These are phyloP conservation scores for Scheffersomyces insectosa DNA, from an alignment of 1,139 yeast species.

Conservation along the genomic window DNA sequence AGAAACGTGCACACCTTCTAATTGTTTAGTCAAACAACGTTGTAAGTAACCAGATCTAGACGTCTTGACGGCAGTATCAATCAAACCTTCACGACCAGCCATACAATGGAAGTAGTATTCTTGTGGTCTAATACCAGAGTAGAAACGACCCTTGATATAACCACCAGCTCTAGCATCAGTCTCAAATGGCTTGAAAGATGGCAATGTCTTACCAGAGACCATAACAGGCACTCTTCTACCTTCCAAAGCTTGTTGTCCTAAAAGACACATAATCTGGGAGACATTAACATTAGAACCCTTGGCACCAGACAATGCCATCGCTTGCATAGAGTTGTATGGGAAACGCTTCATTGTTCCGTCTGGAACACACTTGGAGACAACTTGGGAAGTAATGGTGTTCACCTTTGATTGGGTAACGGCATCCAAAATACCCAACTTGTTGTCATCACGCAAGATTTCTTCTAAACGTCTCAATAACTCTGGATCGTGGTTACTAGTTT, in stretches of 20 bases:
- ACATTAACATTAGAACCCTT: constrained; percentile 98
- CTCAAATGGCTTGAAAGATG: constrained; percentile 94
- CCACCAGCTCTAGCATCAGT: constrained; percentile 99
- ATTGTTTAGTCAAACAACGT: constrained; percentile 96
- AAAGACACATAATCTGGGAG: constrained; percentile 97
- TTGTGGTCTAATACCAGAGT: constrained; percentile 98
- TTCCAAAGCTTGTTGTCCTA: constrained; percentile 98
- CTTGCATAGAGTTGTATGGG: constrained; percentile 97
- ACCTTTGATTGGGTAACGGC: constrained; percentile 96
- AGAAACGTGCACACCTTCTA: constrained; percentile 93
- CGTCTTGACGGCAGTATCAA: constrained; percentile 99
- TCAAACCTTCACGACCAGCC: constrained; percentile 99
- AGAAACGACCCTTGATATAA: constrained; percentile 94
- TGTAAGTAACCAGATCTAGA: constrained; percentile 98
- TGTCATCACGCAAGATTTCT: constrained; percentile 92
- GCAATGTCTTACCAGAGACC: constrained; percentile 97
- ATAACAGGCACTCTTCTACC: constrained; percentile 99
- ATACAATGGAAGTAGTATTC: constrained; percentile 99
- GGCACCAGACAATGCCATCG: constrained; percentile 99
- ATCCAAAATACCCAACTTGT: constrained; percentile 89
- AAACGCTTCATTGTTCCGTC: constrained; percentile 93
- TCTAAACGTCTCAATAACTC: constrained; percentile 87
- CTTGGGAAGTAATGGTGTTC: constrained; percentile 86
- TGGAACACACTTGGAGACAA: constrained; percentile 93
- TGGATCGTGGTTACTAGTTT: constrained; percentile 55